Base-by-base conservation (phyloP, 768 basidiomycete genomes). In the Boletellus sp. region DNA sequence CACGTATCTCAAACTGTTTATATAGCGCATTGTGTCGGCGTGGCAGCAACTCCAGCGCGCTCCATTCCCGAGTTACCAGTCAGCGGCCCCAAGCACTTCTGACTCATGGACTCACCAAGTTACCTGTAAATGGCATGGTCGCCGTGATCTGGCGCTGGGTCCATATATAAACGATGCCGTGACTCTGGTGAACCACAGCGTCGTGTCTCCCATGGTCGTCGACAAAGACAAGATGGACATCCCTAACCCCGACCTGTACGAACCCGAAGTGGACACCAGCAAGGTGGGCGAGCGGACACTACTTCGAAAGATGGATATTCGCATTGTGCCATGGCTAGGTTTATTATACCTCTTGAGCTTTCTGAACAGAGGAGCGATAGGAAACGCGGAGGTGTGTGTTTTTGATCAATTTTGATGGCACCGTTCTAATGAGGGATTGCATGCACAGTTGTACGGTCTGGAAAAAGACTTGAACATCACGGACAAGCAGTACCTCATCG, bases 321-420 rank as follows among this genome's bases (percentile, higher is more conserved):
- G 75, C 58, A 73, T 91, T 48, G 75, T 91, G 28, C 90, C 90
- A 31, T 90, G 86, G 84, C 69, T 92, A 22, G 75, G 83, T 9
- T 58, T 89, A 8, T 71, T 92, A 20, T 90, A 90, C 64, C 72
- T 90, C 23, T 72, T 91, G 56, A 87, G 80, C 65, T 91, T 86
- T 63, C 71, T 90, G 67, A 65, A 86, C 51, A 63, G 74, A 58
- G 72, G 74, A 34, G 77, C 79, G 47, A 83, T 90, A 58, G 88
- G 86, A 36, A 89, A 89, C 63, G 85, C 86, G 4, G 81, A 80
- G 72, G 87, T 84, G 39, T 44, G 72, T 59, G 34, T 3, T 33
- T 26, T 10, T 33, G 13, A n/a, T n/a, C n/a, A n/a, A n/a, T n/a
- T n/a, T n/a, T 23, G 3, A 8, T 9, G 4, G 13, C 10, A 20